phyloP scores from a whole-genome alignment of 371 early-diverging fungal genomes.

The Mucor plumbeus region DNA sequence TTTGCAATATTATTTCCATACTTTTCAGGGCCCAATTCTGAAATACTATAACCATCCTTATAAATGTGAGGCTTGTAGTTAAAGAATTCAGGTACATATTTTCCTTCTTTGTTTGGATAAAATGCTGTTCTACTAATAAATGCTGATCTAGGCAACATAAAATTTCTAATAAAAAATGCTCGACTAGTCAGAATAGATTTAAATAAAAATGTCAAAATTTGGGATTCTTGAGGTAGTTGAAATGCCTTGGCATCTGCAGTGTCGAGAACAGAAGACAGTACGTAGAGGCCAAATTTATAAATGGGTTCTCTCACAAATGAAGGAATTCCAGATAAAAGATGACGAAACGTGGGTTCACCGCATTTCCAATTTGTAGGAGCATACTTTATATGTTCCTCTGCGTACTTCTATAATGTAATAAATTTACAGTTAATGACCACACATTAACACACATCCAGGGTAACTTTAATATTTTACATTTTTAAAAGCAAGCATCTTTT shows the following conservation, averaged over 20 bases:
- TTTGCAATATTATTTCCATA: not conserved
- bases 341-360: slow-evolving; percentile 12
- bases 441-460: not conserved
- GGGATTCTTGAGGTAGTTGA: slow-evolving; percentile 30
- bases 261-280: slow-evolving; percentile 10
- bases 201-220: slow-evolving; percentile 13
- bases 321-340: slow-evolving; percentile 6
- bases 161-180: slow-evolving; percentile 15
- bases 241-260: slow-evolving; percentile 30
- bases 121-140: slow-evolving; percentile 26
- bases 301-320: slow-evolving; percentile 7
- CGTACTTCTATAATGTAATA: slow-evolving; percentile 15
- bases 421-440: not conserved
- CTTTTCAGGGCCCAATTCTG: slow-evolving; percentile 25
- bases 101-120: slow-evolving; percentile 15
- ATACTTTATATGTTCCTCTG: slow-evolving; percentile 13
- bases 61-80: slow-evolving; percentile 21
- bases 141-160: slow-evolving; percentile 16
- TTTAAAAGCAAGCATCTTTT: slow-evolving; percentile 34
- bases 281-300: not conserved
- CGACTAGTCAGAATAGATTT: not conserved
- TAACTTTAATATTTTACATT: slow-evolving; percentile 19
- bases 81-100: slow-evolving; percentile 19
- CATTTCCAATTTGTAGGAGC: slow-evolving; percentile 20
- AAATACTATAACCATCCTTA: slow-evolving; percentile 21